Percentiles rank a stretch among this genome's conserved stretches.
phyloP scores from a whole-genome alignment of 331 rosid genomes.

The Telfairia occidentalis region DNA sequence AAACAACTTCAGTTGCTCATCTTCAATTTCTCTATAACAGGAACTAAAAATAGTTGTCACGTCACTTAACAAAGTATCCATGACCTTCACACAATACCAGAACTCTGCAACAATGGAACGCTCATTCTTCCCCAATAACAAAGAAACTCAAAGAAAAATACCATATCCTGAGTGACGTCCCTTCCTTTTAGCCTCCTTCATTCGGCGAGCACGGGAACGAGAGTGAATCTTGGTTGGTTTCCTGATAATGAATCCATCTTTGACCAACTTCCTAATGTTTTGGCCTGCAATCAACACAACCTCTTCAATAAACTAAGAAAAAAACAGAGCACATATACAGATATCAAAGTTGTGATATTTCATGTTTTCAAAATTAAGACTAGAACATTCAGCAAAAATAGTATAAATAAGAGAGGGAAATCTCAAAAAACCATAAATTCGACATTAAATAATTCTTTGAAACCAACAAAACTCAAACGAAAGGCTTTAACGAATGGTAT shows the following conservation, averaged over 20 bases:
- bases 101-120: not conserved
- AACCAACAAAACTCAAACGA: not conserved
- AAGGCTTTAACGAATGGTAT: not conserved
- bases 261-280: slow-evolving; percentile 82
- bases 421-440: not conserved
- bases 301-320: not conserved
- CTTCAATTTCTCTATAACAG: not conserved
- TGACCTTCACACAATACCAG: not conserved
- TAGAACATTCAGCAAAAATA: not conserved
- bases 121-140: not conserved
- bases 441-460: not conserved
- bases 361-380: not conserved
- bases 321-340: not conserved
- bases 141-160: slow-evolving; percentile 16
- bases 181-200: slow-evolving; percentile 90
- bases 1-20: not conserved
- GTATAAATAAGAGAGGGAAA: not conserved
- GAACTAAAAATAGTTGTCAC: not conserved
- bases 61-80: not conserved
- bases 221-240: slow-evolving; percentile 97
- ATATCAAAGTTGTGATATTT: not conserved
- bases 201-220: slow-evolving; percentile 87
- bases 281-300: slow-evolving; percentile 42
- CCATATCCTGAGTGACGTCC: slow-evolving; percentile 97
- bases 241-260: slow-evolving; percentile 93